phyloP scores from a whole-genome alignment of 2,329 filamentous ascomycete species.

The Basipetospora chlamydospora region DNA sequence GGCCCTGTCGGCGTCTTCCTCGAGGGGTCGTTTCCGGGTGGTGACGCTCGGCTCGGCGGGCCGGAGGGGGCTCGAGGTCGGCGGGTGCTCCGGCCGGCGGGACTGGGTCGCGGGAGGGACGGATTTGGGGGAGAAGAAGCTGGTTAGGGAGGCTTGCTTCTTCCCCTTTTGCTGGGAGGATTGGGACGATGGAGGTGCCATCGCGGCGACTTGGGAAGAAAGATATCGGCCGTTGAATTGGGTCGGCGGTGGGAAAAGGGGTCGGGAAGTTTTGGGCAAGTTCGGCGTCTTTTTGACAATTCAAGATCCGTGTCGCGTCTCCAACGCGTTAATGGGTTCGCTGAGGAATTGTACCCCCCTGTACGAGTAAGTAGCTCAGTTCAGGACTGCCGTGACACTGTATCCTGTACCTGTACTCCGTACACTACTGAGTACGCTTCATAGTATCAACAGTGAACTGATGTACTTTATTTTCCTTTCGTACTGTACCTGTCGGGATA shows the following conservation, averaged over 20 bases:
- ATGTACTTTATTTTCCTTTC: no score
- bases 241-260: neutral
- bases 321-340: slow-evolving; percentile 5
- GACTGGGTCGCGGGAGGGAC: slow-evolving; percentile 8
- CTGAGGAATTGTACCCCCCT: no score
- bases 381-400: no score
- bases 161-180: slow-evolving; percentile 21
- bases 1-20: slow-evolving; percentile 28
- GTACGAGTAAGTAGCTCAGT: neutral
- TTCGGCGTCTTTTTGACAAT: no score
- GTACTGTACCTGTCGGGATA: no score
- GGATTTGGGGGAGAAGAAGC: slow-evolving; percentile 58
- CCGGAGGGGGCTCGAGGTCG: slow-evolving; percentile 6
- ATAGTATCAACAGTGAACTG: no score
- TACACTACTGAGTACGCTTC: no score
- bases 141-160: slow-evolving; percentile 72
- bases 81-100: slow-evolving; percentile 7
- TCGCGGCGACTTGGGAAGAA: neutral
- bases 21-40: slow-evolving; percentile 36
- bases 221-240: neutral
- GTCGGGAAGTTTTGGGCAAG: neutral
- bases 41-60: slow-evolving; percentile 9
- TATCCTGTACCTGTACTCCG: no score
- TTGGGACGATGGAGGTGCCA: neutral
- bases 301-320: slow-evolving; percentile 5